Evolutionary conservation across 2,329 filamentous ascomycete genomes (phyloP).

Genomic region (Orbilia ellipsospora): DNA sequence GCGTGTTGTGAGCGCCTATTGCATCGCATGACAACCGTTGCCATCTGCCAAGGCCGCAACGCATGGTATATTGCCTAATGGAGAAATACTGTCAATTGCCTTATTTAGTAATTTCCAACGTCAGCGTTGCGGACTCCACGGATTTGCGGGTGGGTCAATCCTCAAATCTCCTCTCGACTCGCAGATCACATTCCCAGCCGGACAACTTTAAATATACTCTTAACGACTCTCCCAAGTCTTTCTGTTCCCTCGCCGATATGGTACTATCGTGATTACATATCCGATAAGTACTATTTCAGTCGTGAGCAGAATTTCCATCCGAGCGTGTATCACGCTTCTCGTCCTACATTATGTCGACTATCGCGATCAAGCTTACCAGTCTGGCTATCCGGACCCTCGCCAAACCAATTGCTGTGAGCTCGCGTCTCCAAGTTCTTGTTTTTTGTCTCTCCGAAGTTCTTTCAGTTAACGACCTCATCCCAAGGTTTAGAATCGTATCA

Average conservation of each 20-base stretch:
- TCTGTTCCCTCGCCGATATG: no score
- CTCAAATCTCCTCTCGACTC: no score
- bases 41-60: conserved; percentile 5
- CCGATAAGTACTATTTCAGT: not conserved
- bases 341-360: conserved; percentile 56
- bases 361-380: conserved; percentile 75
- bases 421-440: not conserved
- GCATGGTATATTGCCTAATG: conserved; percentile 12
- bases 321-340: not conserved
- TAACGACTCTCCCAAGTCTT: no score
- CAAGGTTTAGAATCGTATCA: conserved; percentile 70
- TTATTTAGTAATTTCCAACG: conserved; percentile 32
- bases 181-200: no score
- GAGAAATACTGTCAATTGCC: conserved; percentile 16
- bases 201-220: no score
- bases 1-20: conserved; percentile 2
- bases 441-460: not conserved
- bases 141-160: conserved; percentile 15
- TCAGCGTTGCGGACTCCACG: conserved; percentile 40
- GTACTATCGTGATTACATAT: no score
- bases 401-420: conserved; percentile 74
- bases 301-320: not conserved
- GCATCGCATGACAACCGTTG: conserved; percentile 47
- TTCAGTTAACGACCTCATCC: conserved; percentile 25
- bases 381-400: conserved; percentile 73